Conservation (phyloP, 2,329 filamentous ascomycete species). For the Rhynchosporium secalis region DNA sequence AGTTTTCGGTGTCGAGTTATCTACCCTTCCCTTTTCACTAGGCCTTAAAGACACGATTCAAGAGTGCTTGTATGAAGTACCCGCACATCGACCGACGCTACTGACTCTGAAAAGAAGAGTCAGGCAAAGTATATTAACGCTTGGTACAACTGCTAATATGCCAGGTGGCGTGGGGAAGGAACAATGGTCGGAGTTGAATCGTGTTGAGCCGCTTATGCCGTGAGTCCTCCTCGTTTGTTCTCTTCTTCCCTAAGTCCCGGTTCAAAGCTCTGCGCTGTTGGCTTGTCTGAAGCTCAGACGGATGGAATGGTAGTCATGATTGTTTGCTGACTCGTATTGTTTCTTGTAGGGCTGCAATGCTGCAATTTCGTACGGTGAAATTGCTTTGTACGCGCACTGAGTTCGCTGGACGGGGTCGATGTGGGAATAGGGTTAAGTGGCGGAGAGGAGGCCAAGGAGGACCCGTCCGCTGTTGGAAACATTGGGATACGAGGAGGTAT, state of each 20-base stretch:
- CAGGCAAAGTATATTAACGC: fast-evolving
- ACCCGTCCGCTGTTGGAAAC: not conserved
- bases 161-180: not conserved
- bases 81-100: not conserved
- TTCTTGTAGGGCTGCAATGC: not conserved
- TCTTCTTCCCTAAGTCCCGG: not conserved
- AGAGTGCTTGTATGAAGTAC: not conserved
- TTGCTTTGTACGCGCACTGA: not conserved
- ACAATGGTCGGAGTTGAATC: not conserved
- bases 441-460: not conserved
- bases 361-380: not conserved
- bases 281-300: too few species aligned
- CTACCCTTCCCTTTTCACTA: not conserved
- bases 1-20: not conserved
- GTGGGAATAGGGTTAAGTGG: not conserved
- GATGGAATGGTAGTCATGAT: too few species aligned
- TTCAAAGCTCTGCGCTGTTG: not conserved
- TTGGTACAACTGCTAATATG: not conserved
- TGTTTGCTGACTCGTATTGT: not conserved
- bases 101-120: not conserved
- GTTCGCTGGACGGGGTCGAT: not conserved
- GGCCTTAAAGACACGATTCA: not conserved
- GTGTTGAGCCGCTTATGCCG: not conserved
- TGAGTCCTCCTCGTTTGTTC: not conserved
- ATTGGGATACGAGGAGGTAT: not conserved